These are phyloP conservation scores for Blepharisma undulans DNA, from an alignment of 169 alveolate genomes.

Conservation along the genomic window DNA sequence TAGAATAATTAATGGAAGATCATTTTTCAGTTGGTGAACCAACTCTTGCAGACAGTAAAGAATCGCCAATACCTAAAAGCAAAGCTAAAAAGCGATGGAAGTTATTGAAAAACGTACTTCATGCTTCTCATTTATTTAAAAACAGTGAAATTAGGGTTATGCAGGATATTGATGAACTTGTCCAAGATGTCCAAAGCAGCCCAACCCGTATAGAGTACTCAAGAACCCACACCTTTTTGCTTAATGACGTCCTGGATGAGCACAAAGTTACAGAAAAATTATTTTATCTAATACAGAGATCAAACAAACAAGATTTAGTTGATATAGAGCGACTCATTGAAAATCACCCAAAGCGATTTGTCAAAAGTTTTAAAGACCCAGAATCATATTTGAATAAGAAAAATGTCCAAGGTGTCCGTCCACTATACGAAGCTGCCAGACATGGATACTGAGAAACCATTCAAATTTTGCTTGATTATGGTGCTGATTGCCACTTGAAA, in stretches of 20 bases:
- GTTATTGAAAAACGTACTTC: background rate
- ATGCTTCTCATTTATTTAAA: background rate
- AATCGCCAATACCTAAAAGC: background rate
- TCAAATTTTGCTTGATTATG: conserved; percentile 12
- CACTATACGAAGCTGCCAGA: conserved; percentile 31
- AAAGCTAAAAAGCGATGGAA: conserved; percentile 12
- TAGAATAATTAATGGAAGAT: background rate
- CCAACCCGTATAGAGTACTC: background rate
- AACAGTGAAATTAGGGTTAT: conserved; percentile 9
- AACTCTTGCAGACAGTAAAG: background rate
- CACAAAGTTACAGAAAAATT: background rate
- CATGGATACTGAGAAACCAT: conserved; percentile 22
- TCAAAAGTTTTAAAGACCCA: conserved; percentile 1
- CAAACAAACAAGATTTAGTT: background rate
- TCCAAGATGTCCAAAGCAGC: conserved; percentile 22
- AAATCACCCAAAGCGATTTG: conserved; percentile 2
- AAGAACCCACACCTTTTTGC: background rate
- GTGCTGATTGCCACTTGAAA: conserved; percentile 10
- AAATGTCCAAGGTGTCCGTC: conserved; percentile 28
- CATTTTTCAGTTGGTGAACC: background rate
- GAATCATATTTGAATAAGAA: conserved; percentile 8
- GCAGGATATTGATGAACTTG: conserved; percentile 11
- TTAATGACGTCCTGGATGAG: background rate
- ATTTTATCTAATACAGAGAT: conserved; percentile 22
- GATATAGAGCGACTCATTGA: conserved; percentile 21